Evolutionary conservation across 495 filamentous ascomycete species (phyloP).

Genomic region (Choiromyces venosus): DNA sequence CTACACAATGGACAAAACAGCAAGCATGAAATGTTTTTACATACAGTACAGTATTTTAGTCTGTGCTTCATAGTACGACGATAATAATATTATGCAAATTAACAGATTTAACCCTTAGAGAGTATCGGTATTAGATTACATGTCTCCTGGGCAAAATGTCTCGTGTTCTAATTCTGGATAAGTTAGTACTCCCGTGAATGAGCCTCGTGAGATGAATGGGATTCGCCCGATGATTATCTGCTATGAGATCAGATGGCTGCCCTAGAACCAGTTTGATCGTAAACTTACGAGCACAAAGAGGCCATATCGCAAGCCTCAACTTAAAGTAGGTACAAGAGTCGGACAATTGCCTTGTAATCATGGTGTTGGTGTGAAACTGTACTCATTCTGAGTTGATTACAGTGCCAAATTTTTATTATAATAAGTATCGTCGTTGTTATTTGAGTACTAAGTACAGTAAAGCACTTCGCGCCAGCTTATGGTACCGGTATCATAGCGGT

Average conservation of each 20-base stretch:
- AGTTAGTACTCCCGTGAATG: too few species aligned
- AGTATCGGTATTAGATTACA: not conserved
- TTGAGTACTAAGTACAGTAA: too few species aligned
- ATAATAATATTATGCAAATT: not conserved
- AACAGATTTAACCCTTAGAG: not conserved
- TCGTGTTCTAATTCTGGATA: not conserved
- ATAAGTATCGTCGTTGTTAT: not conserved
- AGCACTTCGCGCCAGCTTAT: not conserved
- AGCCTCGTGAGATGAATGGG: too few species aligned
- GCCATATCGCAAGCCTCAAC: not conserved
- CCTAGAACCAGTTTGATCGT: not conserved
- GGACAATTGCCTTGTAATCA: not conserved
- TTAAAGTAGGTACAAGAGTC: not conserved
- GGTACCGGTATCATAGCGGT: not conserved
- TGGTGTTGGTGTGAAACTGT: not conserved
- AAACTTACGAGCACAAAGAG: not conserved
- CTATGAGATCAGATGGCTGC: too few species aligned
- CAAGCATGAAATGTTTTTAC: not conserved
- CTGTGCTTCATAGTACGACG: too few species aligned
- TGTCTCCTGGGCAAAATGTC: not conserved
- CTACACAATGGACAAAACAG: not conserved
- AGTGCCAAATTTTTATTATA: too few species aligned
- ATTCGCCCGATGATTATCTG: too few species aligned
- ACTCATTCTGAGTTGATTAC: not conserved
- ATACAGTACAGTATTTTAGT: not conserved